Percentiles rank a stretch among this genome's conserved stretches.
Evolutionary conservation across 805 yeast genomes (phyloP).

Genomic region (Candida silvicultrix): DNA sequence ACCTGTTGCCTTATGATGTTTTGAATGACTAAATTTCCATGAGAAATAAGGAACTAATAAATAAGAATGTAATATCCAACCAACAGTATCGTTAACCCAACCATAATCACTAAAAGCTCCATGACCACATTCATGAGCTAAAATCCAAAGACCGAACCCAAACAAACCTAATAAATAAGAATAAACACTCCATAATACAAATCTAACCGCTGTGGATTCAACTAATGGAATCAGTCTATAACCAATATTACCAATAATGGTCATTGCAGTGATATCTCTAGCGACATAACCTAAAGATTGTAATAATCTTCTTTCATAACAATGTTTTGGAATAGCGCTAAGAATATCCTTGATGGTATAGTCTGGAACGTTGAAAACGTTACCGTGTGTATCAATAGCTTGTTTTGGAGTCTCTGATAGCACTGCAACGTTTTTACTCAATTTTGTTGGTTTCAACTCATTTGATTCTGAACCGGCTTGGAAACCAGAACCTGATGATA

Average conservation of each 20-base stretch:
- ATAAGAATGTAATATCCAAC: constrained; percentile 57
- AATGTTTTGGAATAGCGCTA: constrained; percentile 52
- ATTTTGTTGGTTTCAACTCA: constrained; percentile 11
- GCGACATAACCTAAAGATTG: constrained; percentile 45
- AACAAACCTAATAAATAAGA: constrained; percentile 38
- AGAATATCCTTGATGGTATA: constrained; percentile 52
- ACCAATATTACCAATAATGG: constrained; percentile 36
- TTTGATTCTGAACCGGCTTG: neutral
- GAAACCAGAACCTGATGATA: constrained; percentile 6
- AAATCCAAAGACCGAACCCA: constrained; percentile 55
- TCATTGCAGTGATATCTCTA: constrained; percentile 44
- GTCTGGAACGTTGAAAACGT: constrained; percentile 54
- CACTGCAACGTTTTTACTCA: constrained; percentile 16
- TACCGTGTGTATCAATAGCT: constrained; percentile 47
- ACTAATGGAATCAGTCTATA: constrained; percentile 37
- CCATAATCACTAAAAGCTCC: constrained; percentile 53
- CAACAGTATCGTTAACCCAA: constrained; percentile 46
- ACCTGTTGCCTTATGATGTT: constrained; percentile 61
- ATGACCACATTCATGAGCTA: constrained; percentile 64
- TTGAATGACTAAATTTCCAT: constrained; percentile 55
- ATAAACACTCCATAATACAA: constrained; percentile 35
- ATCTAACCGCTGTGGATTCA: constrained; percentile 27
- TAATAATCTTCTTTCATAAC: constrained; percentile 47
- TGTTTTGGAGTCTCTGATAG: constrained; percentile 16
- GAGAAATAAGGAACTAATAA: constrained; percentile 54